Conservation (phyloP, 192 early-diverging fungal genomes). For the Chytriomyces hyalinus region DNA sequence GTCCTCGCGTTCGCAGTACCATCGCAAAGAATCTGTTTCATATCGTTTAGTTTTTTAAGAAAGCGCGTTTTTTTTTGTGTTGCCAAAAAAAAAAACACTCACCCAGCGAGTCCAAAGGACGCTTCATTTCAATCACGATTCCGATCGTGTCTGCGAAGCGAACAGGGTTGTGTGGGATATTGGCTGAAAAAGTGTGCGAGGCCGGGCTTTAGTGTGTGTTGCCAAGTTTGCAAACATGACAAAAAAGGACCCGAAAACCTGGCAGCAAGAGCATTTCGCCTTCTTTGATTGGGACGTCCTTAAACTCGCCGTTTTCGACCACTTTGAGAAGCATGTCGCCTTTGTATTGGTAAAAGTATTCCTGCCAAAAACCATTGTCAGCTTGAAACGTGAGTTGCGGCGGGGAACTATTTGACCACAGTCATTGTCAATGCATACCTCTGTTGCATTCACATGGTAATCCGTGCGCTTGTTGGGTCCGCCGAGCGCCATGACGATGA, state of each 20-base stretch:
- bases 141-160: constrained; percentile 94
- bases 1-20: constrained; percentile 83
- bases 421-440: constrained; percentile 54
- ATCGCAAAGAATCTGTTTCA: constrained; percentile 80
- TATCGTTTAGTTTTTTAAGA: not conserved
- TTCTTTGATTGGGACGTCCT: constrained; percentile 85
- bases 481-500: constrained; percentile 90
- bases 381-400: not conserved
- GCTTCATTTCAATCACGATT: constrained; percentile 90
- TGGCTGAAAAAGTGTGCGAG: constrained; percentile 55
- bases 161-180: constrained; percentile 94
- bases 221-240: not conserved
- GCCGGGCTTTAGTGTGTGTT: not conserved
- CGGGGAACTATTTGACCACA: not conserved
- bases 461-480: constrained; percentile 92
- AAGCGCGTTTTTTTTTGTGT: no score
- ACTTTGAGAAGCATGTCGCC: constrained; percentile 93
- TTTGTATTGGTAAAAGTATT: constrained; percentile 97
- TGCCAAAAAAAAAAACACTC: constrained; percentile 11
- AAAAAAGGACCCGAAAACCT: constrained; percentile 52
- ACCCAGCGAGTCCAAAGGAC: constrained; percentile 75
- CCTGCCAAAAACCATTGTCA: constrained; percentile 47
- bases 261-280: constrained; percentile 97
- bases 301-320: constrained; percentile 78
- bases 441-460: constrained; percentile 96